A percentile compares a stretch with the other conserved stretches of the same genome.
These are phyloP conservation scores for Xylaria sp. DNA, from an alignment of 2,329 filamentous ascomycete species.

Conservation along the genomic window DNA sequence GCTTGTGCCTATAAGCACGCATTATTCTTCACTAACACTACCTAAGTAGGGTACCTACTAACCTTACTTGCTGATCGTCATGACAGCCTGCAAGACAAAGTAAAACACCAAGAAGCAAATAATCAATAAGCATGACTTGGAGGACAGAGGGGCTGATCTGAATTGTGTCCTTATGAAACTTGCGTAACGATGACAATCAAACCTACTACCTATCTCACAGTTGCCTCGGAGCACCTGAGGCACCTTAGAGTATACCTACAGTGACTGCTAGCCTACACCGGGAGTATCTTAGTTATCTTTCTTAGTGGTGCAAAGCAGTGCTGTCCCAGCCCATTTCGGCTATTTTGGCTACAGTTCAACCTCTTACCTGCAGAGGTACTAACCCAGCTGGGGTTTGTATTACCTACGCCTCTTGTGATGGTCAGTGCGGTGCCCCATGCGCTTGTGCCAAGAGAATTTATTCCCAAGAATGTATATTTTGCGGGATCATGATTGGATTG, in stretches of 20 bases:
- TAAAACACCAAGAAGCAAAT: background rate
- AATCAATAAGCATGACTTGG: no score
- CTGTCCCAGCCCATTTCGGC: background rate
- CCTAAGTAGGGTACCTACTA: background rate
- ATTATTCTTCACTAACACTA: background rate
- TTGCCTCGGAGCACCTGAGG: background rate
- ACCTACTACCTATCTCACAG: background rate
- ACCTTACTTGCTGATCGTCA: background rate
- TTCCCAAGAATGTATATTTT: conserved; percentile 5
- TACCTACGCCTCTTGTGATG: background rate
- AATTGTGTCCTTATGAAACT: background rate
- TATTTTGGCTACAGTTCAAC: background rate
- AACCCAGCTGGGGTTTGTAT: background rate
- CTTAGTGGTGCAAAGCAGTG: background rate
- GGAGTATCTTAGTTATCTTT: background rate
- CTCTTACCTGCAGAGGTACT: no score
- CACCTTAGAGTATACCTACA: background rate
- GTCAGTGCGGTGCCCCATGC: background rate
- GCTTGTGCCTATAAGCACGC: background rate
- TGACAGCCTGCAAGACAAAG: background rate
- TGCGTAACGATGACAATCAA: background rate
- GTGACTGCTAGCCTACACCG: background rate
- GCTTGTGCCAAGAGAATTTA: conserved; percentile 1
- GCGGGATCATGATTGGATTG: conserved; percentile 4
- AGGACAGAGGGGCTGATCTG: no score